phyloP scores from a whole-genome alignment of 2,329 filamentous ascomycete genomes.

The Beauveria asiatica region DNA sequence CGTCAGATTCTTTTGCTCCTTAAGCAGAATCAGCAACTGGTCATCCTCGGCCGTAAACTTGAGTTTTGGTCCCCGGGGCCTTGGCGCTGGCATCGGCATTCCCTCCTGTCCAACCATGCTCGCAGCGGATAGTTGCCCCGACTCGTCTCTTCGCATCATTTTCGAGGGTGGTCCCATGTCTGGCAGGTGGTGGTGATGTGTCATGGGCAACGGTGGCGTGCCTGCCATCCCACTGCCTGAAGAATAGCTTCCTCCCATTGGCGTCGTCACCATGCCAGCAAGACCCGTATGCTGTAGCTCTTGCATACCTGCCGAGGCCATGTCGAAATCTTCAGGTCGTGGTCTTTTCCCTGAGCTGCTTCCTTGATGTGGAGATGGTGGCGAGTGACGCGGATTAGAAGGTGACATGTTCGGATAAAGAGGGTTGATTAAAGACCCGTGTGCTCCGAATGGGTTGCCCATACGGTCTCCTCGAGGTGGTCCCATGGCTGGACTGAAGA shows the following conservation, averaged over 20 bases:
- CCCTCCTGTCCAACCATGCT: conserved; percentile 79
- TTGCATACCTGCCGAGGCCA: conserved; percentile 41
- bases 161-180: conserved; percentile 63
- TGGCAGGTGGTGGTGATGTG: conserved; percentile 68
- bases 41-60: conserved; percentile 94
- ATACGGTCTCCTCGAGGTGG: conserved; percentile 46
- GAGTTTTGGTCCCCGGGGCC: conserved; percentile 78
- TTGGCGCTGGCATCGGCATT: conserved; percentile 75
- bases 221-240: conserved; percentile 19
- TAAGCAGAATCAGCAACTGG: conserved; percentile 76
- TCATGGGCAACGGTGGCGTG: conserved; percentile 16
- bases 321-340: conserved; percentile 50
- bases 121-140: conserved; percentile 51
- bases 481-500: conserved; percentile 34
- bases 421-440: conserved; percentile 40
- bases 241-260: conserved; percentile 43
- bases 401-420: conserved; percentile 43
- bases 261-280: conserved; percentile 44
- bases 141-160: conserved; percentile 53
- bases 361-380: conserved; percentile 24
- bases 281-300: conserved; percentile 48
- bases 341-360: conserved; percentile 37
- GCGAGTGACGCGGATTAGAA: conserved; percentile 23
- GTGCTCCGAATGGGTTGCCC: conserved; percentile 43
- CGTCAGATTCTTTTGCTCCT: conserved; percentile 88